Conservation (phyloP, 352 stramenopile species). For the Phytopythium vexans region DNA sequence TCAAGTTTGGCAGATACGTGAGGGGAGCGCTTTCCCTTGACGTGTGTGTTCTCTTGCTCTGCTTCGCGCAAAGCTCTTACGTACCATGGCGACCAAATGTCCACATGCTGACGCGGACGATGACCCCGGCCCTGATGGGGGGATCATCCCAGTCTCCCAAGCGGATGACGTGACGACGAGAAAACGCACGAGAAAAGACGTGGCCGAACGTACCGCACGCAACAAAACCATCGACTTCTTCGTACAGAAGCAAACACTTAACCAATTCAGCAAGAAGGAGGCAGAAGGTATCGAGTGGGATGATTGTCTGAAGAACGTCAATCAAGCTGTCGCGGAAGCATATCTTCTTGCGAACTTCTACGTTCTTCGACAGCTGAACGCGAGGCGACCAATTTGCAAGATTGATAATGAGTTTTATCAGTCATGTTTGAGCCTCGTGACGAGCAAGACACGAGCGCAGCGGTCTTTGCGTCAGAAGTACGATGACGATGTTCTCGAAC, state of each 20-base stretch:
- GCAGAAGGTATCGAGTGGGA: not conserved
- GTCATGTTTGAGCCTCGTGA: not conserved
- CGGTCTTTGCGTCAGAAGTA: not conserved
- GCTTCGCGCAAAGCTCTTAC: no score
- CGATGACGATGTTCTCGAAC: not conserved
- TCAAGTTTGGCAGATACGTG: no score
- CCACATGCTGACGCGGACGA: no score
- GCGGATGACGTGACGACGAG: no score
- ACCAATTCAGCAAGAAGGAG: not conserved
- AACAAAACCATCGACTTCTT: conserved; percentile 1
- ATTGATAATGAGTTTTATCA: not conserved
- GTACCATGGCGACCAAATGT: no score
- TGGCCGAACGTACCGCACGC: not conserved
- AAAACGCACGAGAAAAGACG: not conserved
- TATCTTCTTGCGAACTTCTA: not conserved
- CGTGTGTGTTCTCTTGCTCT: no score
- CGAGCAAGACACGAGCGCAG: not conserved
- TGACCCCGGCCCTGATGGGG: no score
- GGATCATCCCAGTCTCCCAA: no score
- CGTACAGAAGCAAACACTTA: not conserved
- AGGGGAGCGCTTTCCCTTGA: no score
- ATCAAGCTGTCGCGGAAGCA: not conserved
- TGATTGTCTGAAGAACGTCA: not conserved
- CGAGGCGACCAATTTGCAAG: not conserved
- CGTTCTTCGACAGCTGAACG: not conserved